Percentiles rank a stretch among this genome's conserved stretches.
Conservation (phyloP, 148 eudicot species). For the Diospyros lotus region DNA sequence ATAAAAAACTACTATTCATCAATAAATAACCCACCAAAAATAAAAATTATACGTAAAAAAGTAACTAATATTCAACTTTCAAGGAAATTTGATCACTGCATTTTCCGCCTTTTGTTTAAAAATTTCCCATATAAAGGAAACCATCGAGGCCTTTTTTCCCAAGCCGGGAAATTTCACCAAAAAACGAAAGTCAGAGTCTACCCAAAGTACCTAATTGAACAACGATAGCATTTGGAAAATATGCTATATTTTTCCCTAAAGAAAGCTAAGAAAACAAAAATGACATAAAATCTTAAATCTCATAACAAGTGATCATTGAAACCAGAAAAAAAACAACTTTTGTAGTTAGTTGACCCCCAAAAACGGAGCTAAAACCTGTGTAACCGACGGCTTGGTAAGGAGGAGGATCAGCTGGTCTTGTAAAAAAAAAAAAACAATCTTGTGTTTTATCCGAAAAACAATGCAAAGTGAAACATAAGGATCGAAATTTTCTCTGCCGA, state of each 20-base stretch:
- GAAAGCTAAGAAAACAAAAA: not conserved
- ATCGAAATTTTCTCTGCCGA: not conserved
- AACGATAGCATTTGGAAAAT: not conserved
- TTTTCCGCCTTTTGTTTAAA: not conserved
- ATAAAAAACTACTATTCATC: not conserved
- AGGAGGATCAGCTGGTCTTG: not conserved
- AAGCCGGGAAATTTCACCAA: slow-evolving; percentile 1
- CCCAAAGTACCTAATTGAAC: not conserved
- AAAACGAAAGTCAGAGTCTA: slow-evolving; percentile 2
- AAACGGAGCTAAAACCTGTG: too few species aligned
- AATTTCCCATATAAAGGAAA: slow-evolving; percentile 8
- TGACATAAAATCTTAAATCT: not conserved
- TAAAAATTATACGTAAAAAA: too few species aligned
- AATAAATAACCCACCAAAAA: too few species aligned
- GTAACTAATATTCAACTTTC: not conserved
- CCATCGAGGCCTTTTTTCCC: not conserved
- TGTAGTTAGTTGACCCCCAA: too few species aligned
- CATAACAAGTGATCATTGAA: not conserved
- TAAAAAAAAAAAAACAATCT: not conserved
- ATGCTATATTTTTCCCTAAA: not conserved
- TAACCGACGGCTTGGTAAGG: too few species aligned
- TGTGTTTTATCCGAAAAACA: not conserved
- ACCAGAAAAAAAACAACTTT: not conserved
- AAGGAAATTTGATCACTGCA: not conserved
- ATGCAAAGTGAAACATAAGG: not conserved